Percentiles rank a stretch among this genome's conserved stretches.
Evolutionary conservation across 768 basidiomycete species (phyloP).

Genomic region (Kwoniella dejecticola): DNA sequence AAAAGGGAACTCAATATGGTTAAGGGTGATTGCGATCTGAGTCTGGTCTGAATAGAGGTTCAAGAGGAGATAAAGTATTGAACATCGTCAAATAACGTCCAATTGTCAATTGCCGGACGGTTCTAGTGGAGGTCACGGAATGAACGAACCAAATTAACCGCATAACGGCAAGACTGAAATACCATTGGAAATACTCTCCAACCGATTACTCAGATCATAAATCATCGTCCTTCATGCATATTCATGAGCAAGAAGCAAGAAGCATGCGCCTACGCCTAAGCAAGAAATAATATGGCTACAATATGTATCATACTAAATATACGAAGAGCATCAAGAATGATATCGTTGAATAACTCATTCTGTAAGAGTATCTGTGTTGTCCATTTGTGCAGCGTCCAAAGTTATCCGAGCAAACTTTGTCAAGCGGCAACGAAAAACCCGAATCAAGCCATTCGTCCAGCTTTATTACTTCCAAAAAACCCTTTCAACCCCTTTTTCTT

Average conservation of each 20-base stretch:
- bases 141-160: not conserved
- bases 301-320: too few relatives aligned
- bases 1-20: too few relatives aligned
- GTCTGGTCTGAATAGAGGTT: not conserved
- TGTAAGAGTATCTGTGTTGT: too few relatives aligned
- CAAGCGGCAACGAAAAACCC: not conserved
- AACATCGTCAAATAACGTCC: not conserved
- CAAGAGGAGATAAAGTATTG: not conserved
- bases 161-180: not conserved
- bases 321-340: not conserved
- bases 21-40: too few relatives aligned
- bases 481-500: constrained; percentile 40
- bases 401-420: not conserved
- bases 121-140: not conserved
- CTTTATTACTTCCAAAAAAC: constrained; percentile 34
- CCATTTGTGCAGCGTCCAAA: too few relatives aligned
- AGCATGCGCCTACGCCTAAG: too few relatives aligned
- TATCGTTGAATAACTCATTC: not conserved
- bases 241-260: not conserved
- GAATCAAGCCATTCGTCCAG: constrained; percentile 30
- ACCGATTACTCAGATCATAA: not conserved
- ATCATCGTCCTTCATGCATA: not conserved
- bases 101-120: not conserved
- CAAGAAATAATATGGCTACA: too few relatives aligned
- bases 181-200: not conserved